Evolutionary conservation across 2,329 filamentous ascomycete species (phyloP), one percentile per base, ranked within the genome.

Genomic region (Aspergillus persii): DNA sequence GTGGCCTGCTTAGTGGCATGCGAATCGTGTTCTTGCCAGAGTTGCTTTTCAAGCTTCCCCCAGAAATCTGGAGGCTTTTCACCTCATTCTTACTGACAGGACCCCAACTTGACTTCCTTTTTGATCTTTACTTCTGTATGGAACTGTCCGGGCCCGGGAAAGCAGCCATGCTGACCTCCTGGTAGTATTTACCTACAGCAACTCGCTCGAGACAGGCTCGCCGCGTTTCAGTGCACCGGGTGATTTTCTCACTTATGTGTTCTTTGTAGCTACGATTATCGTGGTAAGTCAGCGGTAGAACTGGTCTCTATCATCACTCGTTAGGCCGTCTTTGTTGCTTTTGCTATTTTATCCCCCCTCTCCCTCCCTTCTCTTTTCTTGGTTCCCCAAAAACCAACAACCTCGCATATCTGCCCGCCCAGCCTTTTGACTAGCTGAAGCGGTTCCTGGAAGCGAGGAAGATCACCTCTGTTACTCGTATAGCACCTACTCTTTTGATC

Each of bases 391-490:
- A 23, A 9, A 26, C 44, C 44, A 64, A 60, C 18, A 74, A 85
- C 86, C 86, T 88, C 85, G 80, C 79, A 83, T 87, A 90, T 90
- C 89, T 91, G 89, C 89, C 88, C 89, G 89, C 84, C 86, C 88
- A 90, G 88, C 83, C 72, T 67, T 63, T 71, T 23, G 18, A 61
- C 78, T 88, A 86, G 81, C 88, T 90, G 88, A 88, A 83, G 77
- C 88, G 89, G 88, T 91, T 91, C 89, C 89, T 91, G 88, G 81
- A 90, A 87, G 78, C 81, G 89, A 91, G 89, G 89, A 83, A 91
- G 88, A 91, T 85, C 81, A 85, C 86, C 88, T 87, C 84, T 86
- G 81, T 84, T 83, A 81, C 81, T 82, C 78, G 68, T 76, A 68
- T 78, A 79, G 79, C 78, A 61, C 80, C 83, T 82, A 83, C 87